Evolutionary conservation across 371 early-diverging fungal genomes (phyloP).

Genomic region (Mycotypha africana): DNA sequence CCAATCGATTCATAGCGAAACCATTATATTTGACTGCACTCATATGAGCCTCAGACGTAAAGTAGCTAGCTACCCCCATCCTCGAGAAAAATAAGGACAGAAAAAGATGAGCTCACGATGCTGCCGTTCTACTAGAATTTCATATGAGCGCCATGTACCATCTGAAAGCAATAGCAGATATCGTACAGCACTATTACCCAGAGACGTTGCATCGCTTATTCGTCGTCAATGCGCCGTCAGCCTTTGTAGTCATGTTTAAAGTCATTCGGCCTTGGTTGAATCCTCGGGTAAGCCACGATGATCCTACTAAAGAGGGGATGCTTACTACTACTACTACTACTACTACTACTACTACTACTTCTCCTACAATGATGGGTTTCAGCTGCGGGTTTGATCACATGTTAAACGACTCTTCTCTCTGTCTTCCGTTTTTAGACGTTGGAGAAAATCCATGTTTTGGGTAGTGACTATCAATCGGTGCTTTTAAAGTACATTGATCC

Average conservation of each 20-base stretch:
- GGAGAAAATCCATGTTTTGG: constrained; percentile 69
- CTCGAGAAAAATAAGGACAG: too few species aligned
- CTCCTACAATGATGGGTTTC: too few species aligned
- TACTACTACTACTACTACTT: too few species aligned
- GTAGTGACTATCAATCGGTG: constrained; percentile 49
- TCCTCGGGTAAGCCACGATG: constrained; percentile 38
- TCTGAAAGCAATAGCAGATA: constrained; percentile 62
- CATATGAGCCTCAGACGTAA: constrained; percentile 66
- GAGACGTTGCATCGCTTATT: constrained; percentile 73
- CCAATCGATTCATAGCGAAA: constrained; percentile 64
- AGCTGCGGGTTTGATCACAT: too few species aligned
- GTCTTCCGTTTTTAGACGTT: constrained; percentile 31
- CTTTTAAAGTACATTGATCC: constrained; percentile 66
- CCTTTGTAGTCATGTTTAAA: constrained; percentile 74
- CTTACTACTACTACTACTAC: too few species aligned
- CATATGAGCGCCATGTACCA: constrained; percentile 68
- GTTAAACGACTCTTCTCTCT: too few species aligned
- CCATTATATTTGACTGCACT: constrained; percentile 75
- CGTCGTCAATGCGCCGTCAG: constrained; percentile 73
- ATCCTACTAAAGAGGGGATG: too few species aligned
- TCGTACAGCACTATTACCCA: constrained; percentile 77
- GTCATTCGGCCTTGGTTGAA: constrained; percentile 74
- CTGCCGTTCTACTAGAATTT: constrained; percentile 40
- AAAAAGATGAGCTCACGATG: too few species aligned
- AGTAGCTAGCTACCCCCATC: too few species aligned